Evolutionary conservation across 805 yeast genomes (phyloP), one percentile per base, ranked within the genome.

Genomic region (Barnettozyma sp.): DNA sequence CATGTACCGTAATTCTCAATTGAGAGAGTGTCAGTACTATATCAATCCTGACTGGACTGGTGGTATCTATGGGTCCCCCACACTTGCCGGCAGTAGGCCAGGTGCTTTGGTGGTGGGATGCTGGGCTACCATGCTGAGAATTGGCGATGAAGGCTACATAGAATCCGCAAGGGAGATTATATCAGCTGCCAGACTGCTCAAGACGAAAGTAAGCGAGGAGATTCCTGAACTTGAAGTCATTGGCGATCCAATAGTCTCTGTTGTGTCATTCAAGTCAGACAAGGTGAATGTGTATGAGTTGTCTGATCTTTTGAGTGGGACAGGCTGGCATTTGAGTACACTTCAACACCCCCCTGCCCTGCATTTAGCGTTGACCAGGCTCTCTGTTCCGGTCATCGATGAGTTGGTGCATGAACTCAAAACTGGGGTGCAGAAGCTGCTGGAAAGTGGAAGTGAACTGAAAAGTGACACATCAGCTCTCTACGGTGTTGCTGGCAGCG

Each of bases 91-190:
- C 2, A 84, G 95, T 9, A 73, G 97, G 45, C 97, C 97, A 0
- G 98, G 98, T 32, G 97, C 97, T 0, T 65, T 90, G 23, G 82
- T 87, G 70, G 97, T 82, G n/a, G 97, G 97, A 0, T 88, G 97
- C 58, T 92, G 97, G 97, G 94, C 96, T 1, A 87, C 97, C 0
- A 62, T 90, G 70, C 62, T 90, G 30, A 69, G 71, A 43, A 68
- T 88, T 38, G 98, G 98, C 26, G 76, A 74, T 38, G 73, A 74
- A n/a, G 97, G 97, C 1, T 90, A 90, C 57, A 66, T 58, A 6
- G 55, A 77, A 42, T 70, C 79, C 2, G 79, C 95, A 44, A 59
- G 56, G 37, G 76, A 73, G 10, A 88, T 90, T 33, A 76, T 87
- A 6, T 47, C 59, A 7, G 74, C 88, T 4, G 76, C 94, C 2